A percentile compares a stretch with the other conserved stretches of the same genome.
phyloP scores from a whole-genome alignment of 2,329 filamentous ascomycete genomes.

The Arthrobotrys entomopaga region DNA sequence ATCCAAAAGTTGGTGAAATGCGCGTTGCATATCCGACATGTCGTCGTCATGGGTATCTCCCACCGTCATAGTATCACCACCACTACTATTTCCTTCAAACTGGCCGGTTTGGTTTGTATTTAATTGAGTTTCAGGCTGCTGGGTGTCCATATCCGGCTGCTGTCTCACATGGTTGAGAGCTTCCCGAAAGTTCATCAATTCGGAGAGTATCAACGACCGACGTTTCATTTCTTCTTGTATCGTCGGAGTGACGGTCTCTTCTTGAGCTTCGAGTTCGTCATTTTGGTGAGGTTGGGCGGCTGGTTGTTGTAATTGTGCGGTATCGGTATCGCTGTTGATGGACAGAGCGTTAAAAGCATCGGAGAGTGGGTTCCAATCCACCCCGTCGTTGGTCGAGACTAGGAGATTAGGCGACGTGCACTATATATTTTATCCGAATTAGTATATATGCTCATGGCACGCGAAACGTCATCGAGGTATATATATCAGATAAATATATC shows the following conservation, averaged over 20 bases:
- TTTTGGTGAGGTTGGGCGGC: background rate
- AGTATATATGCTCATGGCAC: background rate
- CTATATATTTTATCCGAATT: slow-evolving; percentile 17
- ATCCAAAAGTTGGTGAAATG: slow-evolving; percentile 31
- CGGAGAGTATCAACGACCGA: slow-evolving; percentile 45
- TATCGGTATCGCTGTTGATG: slow-evolving; percentile 8
- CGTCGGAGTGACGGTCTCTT: slow-evolving; percentile 7
- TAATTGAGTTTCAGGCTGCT: background rate
- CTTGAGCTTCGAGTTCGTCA: slow-evolving; percentile 10
- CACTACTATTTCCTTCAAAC: background rate
- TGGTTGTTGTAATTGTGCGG: background rate
- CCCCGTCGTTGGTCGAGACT: slow-evolving; percentile 49
- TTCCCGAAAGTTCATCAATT: slow-evolving; percentile 51
- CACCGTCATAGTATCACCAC: background rate
- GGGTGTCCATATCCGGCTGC: background rate
- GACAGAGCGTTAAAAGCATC: slow-evolving; percentile 50
- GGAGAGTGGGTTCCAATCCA: slow-evolving; percentile 53
- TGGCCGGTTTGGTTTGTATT: too few relatives aligned
- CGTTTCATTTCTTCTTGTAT: slow-evolving; percentile 54
- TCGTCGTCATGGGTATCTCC: background rate
- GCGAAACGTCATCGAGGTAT: background rate
- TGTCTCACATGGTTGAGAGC: slow-evolving; percentile 4
- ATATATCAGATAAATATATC: background rate
- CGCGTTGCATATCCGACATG: slow-evolving; percentile 30
- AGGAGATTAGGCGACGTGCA: slow-evolving; percentile 50